Conservation (phyloP, 192 early-diverging fungal genomes). For the Phlyctochytrium bullatum region DNA sequence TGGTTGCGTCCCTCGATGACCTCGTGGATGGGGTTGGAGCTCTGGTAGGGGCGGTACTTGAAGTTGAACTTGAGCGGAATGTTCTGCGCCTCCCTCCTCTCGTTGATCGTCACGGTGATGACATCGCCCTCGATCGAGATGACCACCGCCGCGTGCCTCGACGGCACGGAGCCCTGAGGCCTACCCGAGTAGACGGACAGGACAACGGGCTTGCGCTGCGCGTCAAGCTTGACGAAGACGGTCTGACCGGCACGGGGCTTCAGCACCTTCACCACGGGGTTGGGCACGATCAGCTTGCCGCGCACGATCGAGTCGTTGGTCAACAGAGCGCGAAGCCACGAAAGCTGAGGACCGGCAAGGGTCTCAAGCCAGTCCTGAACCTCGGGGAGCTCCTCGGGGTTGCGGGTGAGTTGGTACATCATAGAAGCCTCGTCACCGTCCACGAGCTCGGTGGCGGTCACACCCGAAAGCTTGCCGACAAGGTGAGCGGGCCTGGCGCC, state of each 20-base stretch:
- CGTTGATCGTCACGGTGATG: constrained; percentile 61
- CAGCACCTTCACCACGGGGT: constrained; percentile 45
- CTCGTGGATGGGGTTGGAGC: constrained; percentile 84
- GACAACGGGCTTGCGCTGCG: constrained; percentile 34
- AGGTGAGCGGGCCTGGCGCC: constrained; percentile 41
- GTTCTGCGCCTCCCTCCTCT: constrained; percentile 58
- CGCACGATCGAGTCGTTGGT: constrained; percentile 76
- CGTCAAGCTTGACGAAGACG: constrained; percentile 42
- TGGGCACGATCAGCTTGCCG: constrained; percentile 47
- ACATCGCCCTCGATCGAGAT: constrained; percentile 40
- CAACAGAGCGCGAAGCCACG: constrained; percentile 84
- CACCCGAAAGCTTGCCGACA: constrained; percentile 36
- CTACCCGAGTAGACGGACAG: constrained; percentile 44
- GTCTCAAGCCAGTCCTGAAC: constrained; percentile 65
- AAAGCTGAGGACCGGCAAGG: constrained; percentile 69
- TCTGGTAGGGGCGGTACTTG: constrained; percentile 73
- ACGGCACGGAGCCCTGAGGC: constrained; percentile 35
- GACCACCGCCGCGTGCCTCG: constrained; percentile 41
- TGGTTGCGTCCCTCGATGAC: constrained; percentile 81
- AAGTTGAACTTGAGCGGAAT: constrained; percentile 81
- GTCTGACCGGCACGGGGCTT: constrained; percentile 46
- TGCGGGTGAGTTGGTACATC: constrained; percentile 60
- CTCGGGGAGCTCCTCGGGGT: constrained; percentile 53
- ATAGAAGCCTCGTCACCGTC: constrained; percentile 36
- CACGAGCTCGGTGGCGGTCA: constrained; percentile 39